Percentiles rank a stretch among this genome's conserved stretches.
Conservation (phyloP, 345 rosid genomes). For the Populus pruinosa region DNA sequence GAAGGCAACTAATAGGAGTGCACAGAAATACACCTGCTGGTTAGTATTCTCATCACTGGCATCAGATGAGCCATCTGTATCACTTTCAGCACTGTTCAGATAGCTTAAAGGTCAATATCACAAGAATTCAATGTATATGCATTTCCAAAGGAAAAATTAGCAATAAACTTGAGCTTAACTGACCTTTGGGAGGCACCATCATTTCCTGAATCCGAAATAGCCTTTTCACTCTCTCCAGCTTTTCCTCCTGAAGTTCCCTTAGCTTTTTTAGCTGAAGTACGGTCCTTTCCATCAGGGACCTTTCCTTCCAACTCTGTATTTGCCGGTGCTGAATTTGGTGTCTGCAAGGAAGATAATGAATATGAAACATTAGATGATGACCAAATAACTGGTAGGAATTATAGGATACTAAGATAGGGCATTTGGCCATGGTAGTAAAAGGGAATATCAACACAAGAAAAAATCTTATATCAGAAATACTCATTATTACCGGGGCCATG, state of each 20-base stretch:
- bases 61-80: constrained; percentile 89
- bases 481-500: constrained; percentile 59
- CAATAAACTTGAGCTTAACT: background rate
- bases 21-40: constrained; percentile 48
- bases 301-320: constrained; percentile 50
- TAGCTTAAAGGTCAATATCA: background rate
- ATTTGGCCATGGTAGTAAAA: background rate
- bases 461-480: background rate
- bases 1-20: background rate
- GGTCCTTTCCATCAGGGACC: constrained; percentile 49
- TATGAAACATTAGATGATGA: background rate
- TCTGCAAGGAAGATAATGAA: constrained; percentile 33
- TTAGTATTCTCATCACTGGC: constrained; percentile 66
- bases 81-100: constrained; percentile 72
- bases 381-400: background rate
- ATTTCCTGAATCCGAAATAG: constrained; percentile 81
- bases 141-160: constrained; percentile 1
- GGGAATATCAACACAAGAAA: background rate
- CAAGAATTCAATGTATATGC: background rate
- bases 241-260: constrained; percentile 61
- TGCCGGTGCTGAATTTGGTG: constrained; percentile 46
- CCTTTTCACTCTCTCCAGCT: constrained; percentile 56
- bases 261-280: constrained; percentile 56
- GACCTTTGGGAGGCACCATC: constrained; percentile 85
- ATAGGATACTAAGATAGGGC: background rate